Evolutionary conservation across 225 moss, liverwort and hornwort genomes (phyloP).

Genomic region (Anthoceros angustus): DNA sequence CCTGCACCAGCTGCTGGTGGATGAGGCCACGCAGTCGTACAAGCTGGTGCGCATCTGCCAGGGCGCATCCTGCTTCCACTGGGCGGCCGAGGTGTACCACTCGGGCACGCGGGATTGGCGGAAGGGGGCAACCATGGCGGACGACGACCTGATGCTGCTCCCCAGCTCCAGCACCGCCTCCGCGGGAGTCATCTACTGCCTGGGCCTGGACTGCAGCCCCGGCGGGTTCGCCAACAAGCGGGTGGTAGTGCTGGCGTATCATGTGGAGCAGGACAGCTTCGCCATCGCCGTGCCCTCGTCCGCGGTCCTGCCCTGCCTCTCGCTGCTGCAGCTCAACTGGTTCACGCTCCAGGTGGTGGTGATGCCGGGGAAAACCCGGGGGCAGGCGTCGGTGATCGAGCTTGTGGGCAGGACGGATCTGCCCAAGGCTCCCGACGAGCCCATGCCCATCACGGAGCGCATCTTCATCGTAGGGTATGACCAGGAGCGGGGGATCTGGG

Average conservation of each 20-base stretch:
- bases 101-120: background rate
- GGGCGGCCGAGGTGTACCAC: slow-evolving; percentile 1
- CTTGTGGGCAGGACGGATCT: slow-evolving; percentile 1
- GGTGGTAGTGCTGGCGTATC: background rate
- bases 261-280: background rate
- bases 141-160: background rate
- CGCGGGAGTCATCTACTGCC: background rate
- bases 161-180: slow-evolving; percentile 4
- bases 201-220: slow-evolving; percentile 2
- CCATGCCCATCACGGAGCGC: background rate
- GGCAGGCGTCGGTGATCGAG: background rate
- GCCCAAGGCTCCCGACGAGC: background rate
- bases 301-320: slow-evolving; percentile 1
- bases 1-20: slow-evolving; percentile 4
- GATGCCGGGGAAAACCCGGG: background rate
- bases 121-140: background rate
- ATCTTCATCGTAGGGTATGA: background rate
- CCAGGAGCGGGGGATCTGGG: background rate
- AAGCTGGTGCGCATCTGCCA: slow-evolving; percentile 2
- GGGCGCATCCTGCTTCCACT: slow-evolving; percentile 1
- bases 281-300: background rate
- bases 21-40: background rate
- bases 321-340: slow-evolving; percentile 3
- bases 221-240: background rate
- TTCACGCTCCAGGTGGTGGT: slow-evolving; percentile 1